Conservation (phyloP, 2,329 filamentous ascomycete species). For the Diaporthe caulivora region DNA sequence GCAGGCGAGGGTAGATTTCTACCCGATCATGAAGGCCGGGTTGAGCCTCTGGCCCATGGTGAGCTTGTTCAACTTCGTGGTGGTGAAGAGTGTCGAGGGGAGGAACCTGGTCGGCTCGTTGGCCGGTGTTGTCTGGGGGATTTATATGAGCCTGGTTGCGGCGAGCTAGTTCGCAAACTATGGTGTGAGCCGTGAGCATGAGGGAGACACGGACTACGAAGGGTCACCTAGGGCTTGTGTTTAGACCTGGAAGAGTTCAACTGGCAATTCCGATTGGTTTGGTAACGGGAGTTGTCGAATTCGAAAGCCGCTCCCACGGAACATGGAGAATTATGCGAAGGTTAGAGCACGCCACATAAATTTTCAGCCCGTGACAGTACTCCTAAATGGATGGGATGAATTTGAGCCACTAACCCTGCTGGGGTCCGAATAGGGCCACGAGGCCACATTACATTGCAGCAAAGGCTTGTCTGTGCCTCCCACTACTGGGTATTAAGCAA, state of each 20-base stretch:
- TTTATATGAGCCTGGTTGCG: slow-evolving; percentile 75
- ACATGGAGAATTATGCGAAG: not conserved
- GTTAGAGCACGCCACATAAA: not conserved
- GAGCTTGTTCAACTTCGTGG: slow-evolving; percentile 74
- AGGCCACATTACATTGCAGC: not conserved
- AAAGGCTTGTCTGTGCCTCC: not conserved
- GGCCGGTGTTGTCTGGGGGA: slow-evolving; percentile 77
- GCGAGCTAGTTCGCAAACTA: slow-evolving; percentile 41
- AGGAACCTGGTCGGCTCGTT: slow-evolving; percentile 75
- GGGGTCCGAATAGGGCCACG: not conserved
- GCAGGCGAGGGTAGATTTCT: slow-evolving; percentile 67
- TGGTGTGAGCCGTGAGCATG: not conserved
- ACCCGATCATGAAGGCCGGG: slow-evolving; percentile 74
- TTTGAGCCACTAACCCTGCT: too few species aligned
- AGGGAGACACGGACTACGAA: not conserved
- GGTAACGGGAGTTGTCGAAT: not conserved
- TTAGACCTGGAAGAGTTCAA: not conserved
- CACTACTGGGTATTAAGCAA: too few species aligned
- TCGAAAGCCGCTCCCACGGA: not conserved
- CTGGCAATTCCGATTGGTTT: not conserved
- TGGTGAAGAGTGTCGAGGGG: slow-evolving; percentile 73
- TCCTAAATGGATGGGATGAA: not conserved
- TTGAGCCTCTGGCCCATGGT: slow-evolving; percentile 79
- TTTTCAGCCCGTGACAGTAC: accelerated
- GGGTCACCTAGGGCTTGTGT: not conserved